phyloP scores from a whole-genome alignment of 352 stramenopile genomes.

The Globisporangium lucens region DNA sequence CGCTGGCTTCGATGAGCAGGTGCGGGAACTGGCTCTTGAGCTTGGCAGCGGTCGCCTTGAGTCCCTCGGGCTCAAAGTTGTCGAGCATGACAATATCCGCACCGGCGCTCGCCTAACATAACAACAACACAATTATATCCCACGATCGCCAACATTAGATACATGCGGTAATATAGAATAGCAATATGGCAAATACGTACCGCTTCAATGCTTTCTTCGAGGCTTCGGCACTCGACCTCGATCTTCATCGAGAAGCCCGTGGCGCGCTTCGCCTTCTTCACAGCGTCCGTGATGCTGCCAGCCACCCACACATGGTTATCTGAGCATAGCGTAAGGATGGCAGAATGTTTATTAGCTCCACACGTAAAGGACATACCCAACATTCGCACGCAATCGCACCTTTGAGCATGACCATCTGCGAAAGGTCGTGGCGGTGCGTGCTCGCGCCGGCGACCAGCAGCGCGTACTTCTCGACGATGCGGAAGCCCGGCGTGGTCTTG shows the following conservation, averaged over 20 bases:
- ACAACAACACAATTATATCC: not conserved
- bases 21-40: constrained; percentile 95
- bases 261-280: constrained; percentile 89
- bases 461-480: constrained; percentile 98
- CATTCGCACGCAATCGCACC: constrained; percentile 18
- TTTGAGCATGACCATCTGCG: constrained; percentile 99
- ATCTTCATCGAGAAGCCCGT: constrained; percentile 99
- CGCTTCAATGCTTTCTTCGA: constrained; percentile 94
- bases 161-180: no score
- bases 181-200: constrained; percentile 23
- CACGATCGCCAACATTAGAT: not conserved
- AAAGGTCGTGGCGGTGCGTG: constrained; percentile 96
- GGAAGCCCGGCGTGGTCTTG: constrained; percentile 98
- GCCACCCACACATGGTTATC: constrained; percentile 98
- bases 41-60: constrained; percentile 89
- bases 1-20: constrained; percentile 96
- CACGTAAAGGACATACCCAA: not conserved
- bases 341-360: not conserved
- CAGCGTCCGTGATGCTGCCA: constrained; percentile 94
- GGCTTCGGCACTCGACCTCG: constrained; percentile 95
- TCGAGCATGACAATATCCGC: constrained; percentile 98
- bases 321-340: constrained; percentile 9
- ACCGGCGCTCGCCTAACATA: constrained; percentile 46
- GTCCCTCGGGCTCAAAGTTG: constrained; percentile 93
- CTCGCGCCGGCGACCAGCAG: constrained; percentile 93